These are phyloP conservation scores for Encephalitozoon intestinalis DNA, from an alignment of 371 early-diverging fungal genomes.

Conservation along the genomic window DNA sequence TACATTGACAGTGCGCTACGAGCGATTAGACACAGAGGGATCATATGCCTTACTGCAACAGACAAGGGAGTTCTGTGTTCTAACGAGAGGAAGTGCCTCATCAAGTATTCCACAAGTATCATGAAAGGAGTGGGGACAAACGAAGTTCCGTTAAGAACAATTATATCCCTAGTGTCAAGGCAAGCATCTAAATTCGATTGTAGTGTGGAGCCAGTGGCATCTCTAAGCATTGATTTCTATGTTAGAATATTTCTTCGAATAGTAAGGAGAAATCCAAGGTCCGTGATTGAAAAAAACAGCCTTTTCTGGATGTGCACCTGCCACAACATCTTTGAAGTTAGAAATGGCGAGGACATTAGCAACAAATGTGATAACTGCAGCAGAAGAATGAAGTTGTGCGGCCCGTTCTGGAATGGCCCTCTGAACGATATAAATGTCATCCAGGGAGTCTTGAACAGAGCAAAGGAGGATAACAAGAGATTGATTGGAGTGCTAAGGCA, in stretches of 20 bases:
- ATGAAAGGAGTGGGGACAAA: conserved; percentile 44
- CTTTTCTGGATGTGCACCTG: conserved; percentile 54
- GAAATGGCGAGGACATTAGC: not conserved
- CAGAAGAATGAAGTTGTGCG: conserved; percentile 68
- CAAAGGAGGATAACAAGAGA: conserved; percentile 64
- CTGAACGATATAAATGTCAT: conserved; percentile 75
- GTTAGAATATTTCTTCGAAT: conserved; percentile 93
- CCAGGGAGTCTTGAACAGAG: conserved; percentile 64
- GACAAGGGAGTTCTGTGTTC: conserved; percentile 92
- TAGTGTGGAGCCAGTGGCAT: conserved; percentile 77
- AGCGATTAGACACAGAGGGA: conserved; percentile 78
- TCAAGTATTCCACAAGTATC: conserved; percentile 68
- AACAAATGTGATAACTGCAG: conserved; percentile 54
- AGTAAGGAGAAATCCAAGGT: conserved; percentile 61
- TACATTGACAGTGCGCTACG: conserved; percentile 90
- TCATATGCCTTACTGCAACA: conserved; percentile 94
- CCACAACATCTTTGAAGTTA: conserved; percentile 15
- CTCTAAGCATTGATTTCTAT: conserved; percentile 94
- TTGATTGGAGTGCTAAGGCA: conserved; percentile 87
- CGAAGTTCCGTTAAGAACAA: conserved; percentile 65
- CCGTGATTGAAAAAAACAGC: conserved; percentile 25
- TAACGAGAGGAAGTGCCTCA: conserved; percentile 66
- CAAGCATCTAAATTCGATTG: conserved; percentile 77
- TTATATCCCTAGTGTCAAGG: conserved; percentile 73
- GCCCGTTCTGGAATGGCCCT: conserved; percentile 79